These are phyloP conservation scores for Coniochaeta prunicola DNA, from an alignment of 2,329 filamentous ascomycete species.

Conservation along the genomic window DNA sequence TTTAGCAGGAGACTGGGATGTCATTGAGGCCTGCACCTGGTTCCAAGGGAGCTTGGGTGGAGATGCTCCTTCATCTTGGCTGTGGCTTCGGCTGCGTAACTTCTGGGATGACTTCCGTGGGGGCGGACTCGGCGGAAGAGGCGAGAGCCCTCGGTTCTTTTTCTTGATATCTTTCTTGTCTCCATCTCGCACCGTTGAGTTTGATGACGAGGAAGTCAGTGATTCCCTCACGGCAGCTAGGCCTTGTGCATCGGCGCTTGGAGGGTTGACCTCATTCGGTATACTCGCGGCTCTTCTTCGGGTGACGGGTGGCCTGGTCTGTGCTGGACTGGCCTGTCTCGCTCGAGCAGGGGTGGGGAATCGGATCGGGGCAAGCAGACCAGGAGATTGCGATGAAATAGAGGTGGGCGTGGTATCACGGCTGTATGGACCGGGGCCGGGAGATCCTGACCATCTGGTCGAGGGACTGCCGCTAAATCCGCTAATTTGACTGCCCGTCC, in stretches of 20 bases:
- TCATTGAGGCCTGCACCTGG: constrained; percentile 14
- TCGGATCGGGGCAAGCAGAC: constrained; percentile 42
- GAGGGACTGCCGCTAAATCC: constrained; percentile 65
- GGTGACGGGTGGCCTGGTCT: constrained; percentile 53
- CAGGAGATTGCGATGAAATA: constrained; percentile 67
- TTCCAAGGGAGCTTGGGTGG: constrained; percentile 29
- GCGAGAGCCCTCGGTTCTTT: constrained; percentile 35
- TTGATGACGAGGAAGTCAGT: constrained; percentile 64
- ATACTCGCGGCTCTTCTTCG: constrained; percentile 49
- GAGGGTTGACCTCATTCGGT: constrained; percentile 40
- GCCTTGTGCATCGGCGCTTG: constrained; percentile 43
- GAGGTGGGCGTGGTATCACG: constrained; percentile 74
- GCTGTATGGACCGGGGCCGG: constrained; percentile 62
- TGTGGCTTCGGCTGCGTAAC: constrained; percentile 31
- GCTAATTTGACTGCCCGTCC: constrained; percentile 47
- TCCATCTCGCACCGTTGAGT: constrained; percentile 55
- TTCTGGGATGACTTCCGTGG: constrained; percentile 56
- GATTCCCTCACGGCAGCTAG: constrained; percentile 63
- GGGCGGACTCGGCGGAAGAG: constrained; percentile 51
- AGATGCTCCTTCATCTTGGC: constrained; percentile 27
- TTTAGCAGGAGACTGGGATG: constrained; percentile 14
- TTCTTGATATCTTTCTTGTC: constrained; percentile 38
- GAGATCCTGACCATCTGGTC: constrained; percentile 68
- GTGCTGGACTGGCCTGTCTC: constrained; percentile 47
- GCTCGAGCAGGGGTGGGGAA: constrained; percentile 34